A percentile compares a stretch with the other conserved stretches of the same genome.
phyloP scores from a whole-genome alignment of 495 filamentous ascomycete genomes.

The Sporormia fimetaria region DNA sequence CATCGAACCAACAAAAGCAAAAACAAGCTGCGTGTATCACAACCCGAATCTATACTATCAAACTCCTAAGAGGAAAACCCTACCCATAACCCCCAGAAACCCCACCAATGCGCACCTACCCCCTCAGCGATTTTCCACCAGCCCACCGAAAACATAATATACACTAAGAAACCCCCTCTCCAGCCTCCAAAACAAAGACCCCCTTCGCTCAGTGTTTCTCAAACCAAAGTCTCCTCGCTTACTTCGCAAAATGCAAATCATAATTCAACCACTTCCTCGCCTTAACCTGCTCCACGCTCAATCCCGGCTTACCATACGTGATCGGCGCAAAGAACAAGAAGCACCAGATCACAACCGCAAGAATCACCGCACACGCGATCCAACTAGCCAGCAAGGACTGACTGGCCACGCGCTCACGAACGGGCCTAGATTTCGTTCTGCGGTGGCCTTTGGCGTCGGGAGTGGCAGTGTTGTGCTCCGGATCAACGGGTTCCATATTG shows the following conservation, averaged over 20 bases:
- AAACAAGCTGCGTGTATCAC: too few species aligned
- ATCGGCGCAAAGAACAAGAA: conserved; percentile 91
- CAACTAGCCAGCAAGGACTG: conserved; percentile 68
- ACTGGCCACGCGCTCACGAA: conserved; percentile 66
- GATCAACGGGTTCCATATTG: conserved; percentile 62
- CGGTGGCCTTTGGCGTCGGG: conserved; percentile 41
- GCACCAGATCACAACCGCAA: conserved; percentile 56
- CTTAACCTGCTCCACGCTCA: conserved; percentile 66
- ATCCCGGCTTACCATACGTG: conserved; percentile 91
- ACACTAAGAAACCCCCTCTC: too few species aligned
- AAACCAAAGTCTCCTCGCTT: too few species aligned
- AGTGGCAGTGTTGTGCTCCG: conserved; percentile 34
- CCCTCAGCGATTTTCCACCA: too few species aligned
- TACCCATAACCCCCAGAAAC: too few species aligned
- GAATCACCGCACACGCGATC: conserved; percentile 61
- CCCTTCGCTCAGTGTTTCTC: too few species aligned
- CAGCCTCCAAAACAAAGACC: too few species aligned
- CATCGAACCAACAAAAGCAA: too few species aligned
- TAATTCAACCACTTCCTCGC: conserved; percentile 92
- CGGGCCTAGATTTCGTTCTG: conserved; percentile 50
- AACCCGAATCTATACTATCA: too few species aligned
- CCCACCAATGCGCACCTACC: too few species aligned
- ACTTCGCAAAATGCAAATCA: conserved; percentile 98
- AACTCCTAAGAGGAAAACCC: too few species aligned
- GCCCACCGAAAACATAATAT: too few species aligned